Evolutionary conservation across 1,284 basidiomycete genomes (phyloP), one percentile per base, ranked within the genome.

Genomic region (Puccinia polysora): DNA sequence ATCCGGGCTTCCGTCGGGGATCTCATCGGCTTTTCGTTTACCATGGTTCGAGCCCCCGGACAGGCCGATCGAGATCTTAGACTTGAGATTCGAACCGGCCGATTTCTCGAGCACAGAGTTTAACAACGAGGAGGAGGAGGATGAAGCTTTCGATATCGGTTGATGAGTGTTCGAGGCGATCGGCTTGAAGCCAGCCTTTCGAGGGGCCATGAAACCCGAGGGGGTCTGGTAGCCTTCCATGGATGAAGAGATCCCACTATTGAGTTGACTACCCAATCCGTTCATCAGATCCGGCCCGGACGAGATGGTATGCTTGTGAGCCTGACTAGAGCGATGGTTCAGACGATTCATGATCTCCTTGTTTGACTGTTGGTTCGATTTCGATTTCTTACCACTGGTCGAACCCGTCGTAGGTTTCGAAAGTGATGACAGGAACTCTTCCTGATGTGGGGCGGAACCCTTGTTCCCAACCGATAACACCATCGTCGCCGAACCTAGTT

Each of bases 401-500:
- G 45, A 12, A 6, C 36, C 3, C 23, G 43, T 25, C 8, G 25
- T 38, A 1, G 67, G 43, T 45, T 70, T 70, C 18, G 67, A 20
- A 14, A 70, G 8, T n/a, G 67, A 70, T 20, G 67, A 70, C 4
- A 70, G 47, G 40, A 70, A 70, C 47, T 70, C 67, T 32, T 70
- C 67, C 28, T 70, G 67, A 38, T 70, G 67, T 20, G 67, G 67
- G 28, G 67, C 67, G n/a, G 67, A 70, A 4, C 67, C 67, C 30
- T 70, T 70, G 67, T 70, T 70, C 3, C 67, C 67, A 3, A 70
- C 67, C 43, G 67, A 70, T 62, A 70, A 62, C 10, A 70, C 49
- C 67, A 70, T 70, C 45, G 67, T 70, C 20, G 67, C 67, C 23
- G 67, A 60, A 1, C 58, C 58, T 20, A 70, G 40, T 34, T 70